Conservation (phyloP, 768 basidiomycete species). For the Pulveroboletus frians region DNA sequence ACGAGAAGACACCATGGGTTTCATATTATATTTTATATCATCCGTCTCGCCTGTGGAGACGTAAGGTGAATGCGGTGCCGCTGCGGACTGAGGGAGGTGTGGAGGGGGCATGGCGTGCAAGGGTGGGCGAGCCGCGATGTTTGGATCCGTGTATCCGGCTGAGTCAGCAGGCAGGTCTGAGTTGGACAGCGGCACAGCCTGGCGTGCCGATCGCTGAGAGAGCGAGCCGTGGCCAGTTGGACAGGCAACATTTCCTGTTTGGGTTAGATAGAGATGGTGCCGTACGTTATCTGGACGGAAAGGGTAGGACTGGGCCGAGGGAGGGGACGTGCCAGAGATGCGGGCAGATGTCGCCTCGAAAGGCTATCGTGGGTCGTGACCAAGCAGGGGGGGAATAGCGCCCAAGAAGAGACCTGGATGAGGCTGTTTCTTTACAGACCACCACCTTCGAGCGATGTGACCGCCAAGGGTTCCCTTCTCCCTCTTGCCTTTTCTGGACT, state of each 20-base stretch:
- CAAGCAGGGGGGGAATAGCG: constrained; percentile 20
- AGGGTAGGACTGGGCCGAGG: constrained; percentile 12
- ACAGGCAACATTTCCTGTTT: constrained; percentile 28
- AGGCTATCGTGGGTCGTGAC: constrained; percentile 29
- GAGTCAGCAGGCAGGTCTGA: constrained; percentile 25
- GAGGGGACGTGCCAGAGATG: constrained; percentile 15
- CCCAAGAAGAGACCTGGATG: constrained; percentile 19
- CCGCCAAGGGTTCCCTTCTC: constrained; percentile 23
- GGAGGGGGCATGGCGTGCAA: constrained; percentile 3
- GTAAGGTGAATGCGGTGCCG: constrained; percentile 25
- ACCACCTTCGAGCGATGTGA: constrained; percentile 30
- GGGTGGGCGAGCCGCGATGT: constrained; percentile 1
- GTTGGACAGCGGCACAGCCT: constrained; percentile 20
- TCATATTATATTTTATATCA: no score
- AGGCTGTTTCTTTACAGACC: constrained; percentile 17
- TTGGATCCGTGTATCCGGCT: constrained; percentile 14
- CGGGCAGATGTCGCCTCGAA: constrained; percentile 28
- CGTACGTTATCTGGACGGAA: constrained; percentile 28
- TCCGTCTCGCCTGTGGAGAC: no score
- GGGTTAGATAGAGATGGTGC: constrained; percentile 29
- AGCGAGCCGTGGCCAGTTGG: constrained; percentile 27
- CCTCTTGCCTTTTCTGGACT: constrained; percentile 15
- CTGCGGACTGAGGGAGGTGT: constrained; percentile 8
- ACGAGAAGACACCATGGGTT: constrained; percentile 4
- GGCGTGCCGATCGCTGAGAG: constrained; percentile 29